Conservation (phyloP, 2,329 filamentous ascomycete species). For the Alternaria solani region DNA sequence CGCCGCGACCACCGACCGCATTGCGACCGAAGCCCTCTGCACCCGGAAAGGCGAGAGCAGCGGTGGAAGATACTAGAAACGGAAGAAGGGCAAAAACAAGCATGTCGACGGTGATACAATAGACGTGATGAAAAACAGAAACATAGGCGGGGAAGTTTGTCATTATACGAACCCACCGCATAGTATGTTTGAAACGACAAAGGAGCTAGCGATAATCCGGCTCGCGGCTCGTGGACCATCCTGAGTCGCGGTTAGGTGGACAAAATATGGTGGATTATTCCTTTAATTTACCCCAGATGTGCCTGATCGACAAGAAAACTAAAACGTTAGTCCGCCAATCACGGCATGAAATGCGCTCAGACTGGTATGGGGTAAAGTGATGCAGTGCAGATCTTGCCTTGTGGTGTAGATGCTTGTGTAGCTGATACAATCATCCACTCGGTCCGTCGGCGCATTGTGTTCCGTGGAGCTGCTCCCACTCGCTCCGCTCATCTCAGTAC, state of each 20-base stretch:
- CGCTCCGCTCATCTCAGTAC: neutral
- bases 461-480: neutral
- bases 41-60: slow-evolving; percentile 57
- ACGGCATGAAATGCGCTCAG: neutral
- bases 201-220: neutral
- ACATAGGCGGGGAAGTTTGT: neutral
- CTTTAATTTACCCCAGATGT: slow-evolving; percentile 20
- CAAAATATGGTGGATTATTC: slow-evolving; percentile 9
- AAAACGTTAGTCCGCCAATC: slow-evolving; percentile 25
- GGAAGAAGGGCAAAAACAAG: slow-evolving; percentile 23
- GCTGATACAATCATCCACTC: neutral
- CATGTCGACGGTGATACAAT: slow-evolving; percentile 15
- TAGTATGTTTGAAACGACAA: neutral
- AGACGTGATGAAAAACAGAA: neutral
- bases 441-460: neutral
- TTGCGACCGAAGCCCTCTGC: slow-evolving; percentile 61
- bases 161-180: neutral
- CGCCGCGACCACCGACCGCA: slow-evolving; percentile 57
- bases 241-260: neutral
- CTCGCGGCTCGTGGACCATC: neutral
- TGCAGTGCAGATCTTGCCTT: neutral
- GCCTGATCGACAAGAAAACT: slow-evolving; percentile 16
- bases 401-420: neutral
- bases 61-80: slow-evolving; percentile 26
- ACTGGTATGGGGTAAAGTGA: neutral